Percentiles rank a stretch among this genome's conserved stretches.
These are phyloP conservation scores for Symbiodinium pilosum DNA, from an alignment of 73 alveolate genomes.

Conservation along the genomic window DNA sequence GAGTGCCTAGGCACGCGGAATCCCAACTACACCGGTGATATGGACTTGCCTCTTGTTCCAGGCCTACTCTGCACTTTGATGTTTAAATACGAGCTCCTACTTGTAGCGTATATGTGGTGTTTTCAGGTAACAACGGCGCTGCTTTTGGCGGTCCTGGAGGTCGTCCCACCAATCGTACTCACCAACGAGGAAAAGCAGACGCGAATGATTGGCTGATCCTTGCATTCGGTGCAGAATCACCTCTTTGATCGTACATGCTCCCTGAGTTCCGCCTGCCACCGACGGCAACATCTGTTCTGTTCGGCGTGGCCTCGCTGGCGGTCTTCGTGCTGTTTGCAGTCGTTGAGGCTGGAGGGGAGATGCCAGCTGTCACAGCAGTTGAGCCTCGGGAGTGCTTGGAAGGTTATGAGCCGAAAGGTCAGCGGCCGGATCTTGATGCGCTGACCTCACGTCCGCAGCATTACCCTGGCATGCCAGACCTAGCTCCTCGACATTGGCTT, in stretches of 20 bases:
- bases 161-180: constrained; percentile 81
- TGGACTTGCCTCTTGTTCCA: constrained; percentile 20
- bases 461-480: too few species aligned
- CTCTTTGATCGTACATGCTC: not conserved
- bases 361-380: not conserved
- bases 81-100: too few species aligned
- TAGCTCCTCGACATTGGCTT: too few species aligned
- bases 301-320: constrained; percentile 45
- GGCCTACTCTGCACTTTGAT: too few species aligned
- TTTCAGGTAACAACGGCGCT: constrained; percentile 46
- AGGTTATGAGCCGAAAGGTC: constrained; percentile 35
- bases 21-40: not conserved
- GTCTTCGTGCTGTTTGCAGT: constrained; percentile 35
- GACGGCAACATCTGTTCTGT: constrained; percentile 27
- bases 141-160: constrained; percentile 59
- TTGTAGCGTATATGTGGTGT: too few species aligned
- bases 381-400: not conserved
- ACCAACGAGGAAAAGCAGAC: constrained; percentile 2
- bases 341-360: not conserved
- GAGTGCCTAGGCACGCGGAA: not conserved
- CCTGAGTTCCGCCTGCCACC: constrained; percentile 61
- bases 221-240: not conserved
- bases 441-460: too few species aligned
- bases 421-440: constrained; percentile 69
- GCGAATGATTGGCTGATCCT: not conserved